Conservation (phyloP, 2,329 filamentous ascomycete species). For the Bipolaris bicolor region DNA sequence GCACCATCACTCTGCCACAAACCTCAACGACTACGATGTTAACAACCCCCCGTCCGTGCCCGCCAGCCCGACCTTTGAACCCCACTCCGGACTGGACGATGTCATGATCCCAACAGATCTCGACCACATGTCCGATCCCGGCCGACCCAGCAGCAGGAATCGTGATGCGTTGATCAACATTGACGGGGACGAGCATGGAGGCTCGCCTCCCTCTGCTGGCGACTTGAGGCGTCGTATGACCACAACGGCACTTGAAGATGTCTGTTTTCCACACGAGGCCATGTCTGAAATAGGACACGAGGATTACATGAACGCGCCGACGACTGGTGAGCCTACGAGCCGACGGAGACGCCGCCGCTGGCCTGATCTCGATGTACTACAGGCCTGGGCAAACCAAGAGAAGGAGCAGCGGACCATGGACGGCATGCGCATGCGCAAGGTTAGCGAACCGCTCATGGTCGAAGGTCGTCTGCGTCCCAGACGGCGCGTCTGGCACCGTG, state of each 20-base stretch:
- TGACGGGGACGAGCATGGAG: constrained; percentile 60
- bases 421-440: constrained; percentile 83
- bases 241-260: constrained; percentile 78
- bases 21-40: constrained; percentile 61
- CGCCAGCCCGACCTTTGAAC: constrained; percentile 61
- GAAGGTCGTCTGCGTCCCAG: constrained; percentile 86
- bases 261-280: constrained; percentile 84
- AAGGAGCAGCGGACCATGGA: constrained; percentile 82
- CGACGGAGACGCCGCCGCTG: constrained; percentile 67
- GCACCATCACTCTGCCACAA: constrained; percentile 40
- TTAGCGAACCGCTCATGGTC: constrained; percentile 91
- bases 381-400: constrained; percentile 89
- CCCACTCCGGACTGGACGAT: constrained; percentile 62
- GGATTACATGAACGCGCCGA: constrained; percentile 63
- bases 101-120: constrained; percentile 74
- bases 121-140: constrained; percentile 30
- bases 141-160: constrained; percentile 26
- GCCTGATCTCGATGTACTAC: constrained; percentile 83
- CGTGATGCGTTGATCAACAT: constrained; percentile 60
- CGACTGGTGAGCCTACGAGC: constrained; percentile 50
- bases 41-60: constrained; percentile 71
- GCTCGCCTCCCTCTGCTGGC: constrained; percentile 32
- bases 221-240: constrained; percentile 47
- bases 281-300: constrained; percentile 84
- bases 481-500: constrained; percentile 78